Evolutionary conservation across 495 filamentous ascomycete genomes (phyloP).

Genomic region (Xylaria scruposa): DNA sequence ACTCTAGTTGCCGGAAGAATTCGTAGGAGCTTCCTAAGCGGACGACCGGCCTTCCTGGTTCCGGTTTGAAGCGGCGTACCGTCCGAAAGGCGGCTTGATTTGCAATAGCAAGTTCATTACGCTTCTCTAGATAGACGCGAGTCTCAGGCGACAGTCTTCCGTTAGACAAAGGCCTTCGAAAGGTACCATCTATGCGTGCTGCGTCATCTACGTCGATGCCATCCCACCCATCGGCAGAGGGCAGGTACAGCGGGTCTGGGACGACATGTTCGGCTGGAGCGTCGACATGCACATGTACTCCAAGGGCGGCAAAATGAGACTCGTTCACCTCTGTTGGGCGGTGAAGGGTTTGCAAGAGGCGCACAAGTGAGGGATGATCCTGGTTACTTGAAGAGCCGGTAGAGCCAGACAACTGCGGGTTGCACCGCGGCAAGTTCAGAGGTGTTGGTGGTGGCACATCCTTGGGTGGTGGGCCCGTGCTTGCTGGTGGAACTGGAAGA

Average conservation of each 20-base stretch:
- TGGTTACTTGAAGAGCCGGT: constrained; percentile 17
- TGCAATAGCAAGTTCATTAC: constrained; percentile 55
- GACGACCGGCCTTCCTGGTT: constrained; percentile 51
- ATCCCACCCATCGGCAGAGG: constrained; percentile 54
- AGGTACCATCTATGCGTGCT: constrained; percentile 49
- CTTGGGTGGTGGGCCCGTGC: constrained; percentile 46
- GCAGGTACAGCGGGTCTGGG: constrained; percentile 55
- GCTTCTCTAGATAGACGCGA: constrained; percentile 58
- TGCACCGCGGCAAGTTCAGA: constrained; percentile 55
- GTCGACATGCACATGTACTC: constrained; percentile 55
- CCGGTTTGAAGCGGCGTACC: constrained; percentile 56
- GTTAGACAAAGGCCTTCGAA: constrained; percentile 50
- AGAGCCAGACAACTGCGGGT: constrained; percentile 40
- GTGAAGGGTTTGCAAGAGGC: constrained; percentile 54
- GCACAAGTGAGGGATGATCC: constrained; percentile 44
- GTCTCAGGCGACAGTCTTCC: constrained; percentile 57
- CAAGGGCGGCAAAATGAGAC: constrained; percentile 57
- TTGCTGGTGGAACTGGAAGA: constrained; percentile 42
- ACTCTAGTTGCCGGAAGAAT: constrained; percentile 62
- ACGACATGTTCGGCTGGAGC: constrained; percentile 51
- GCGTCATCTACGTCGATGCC: constrained; percentile 51
- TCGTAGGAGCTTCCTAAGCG: constrained; percentile 64
- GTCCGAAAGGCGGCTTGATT: constrained; percentile 61
- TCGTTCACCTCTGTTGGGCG: constrained; percentile 54
- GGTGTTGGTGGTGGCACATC: constrained; percentile 61